Conservation (phyloP, 1,284 basidiomycete species). For the Cutaneotrichosporon spelunceum region DNA sequence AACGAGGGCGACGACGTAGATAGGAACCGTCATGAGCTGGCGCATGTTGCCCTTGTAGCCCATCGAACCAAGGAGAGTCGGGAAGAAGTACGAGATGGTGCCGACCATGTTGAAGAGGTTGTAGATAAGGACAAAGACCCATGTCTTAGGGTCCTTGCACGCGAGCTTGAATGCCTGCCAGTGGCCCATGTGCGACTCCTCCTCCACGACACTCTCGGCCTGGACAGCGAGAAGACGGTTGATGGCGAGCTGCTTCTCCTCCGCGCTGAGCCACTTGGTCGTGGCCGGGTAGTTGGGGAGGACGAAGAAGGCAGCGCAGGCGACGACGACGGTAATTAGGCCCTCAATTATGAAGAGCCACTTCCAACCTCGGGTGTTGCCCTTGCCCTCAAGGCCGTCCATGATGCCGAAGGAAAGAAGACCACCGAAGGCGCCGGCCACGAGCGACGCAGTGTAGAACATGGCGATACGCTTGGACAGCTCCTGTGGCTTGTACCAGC, state of each 20-base stretch:
- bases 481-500: conserved; percentile 24
- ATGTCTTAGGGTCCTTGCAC: conserved; percentile 39
- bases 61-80: conserved; percentile 43
- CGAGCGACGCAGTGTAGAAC: conserved; percentile 43
- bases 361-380: conserved; percentile 39
- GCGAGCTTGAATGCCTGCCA: conserved; percentile 31
- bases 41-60: conserved; percentile 44
- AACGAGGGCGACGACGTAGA: conserved; percentile 50
- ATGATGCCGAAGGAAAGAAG: conserved; percentile 45
- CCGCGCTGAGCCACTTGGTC: conserved; percentile 35
- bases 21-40: conserved; percentile 53
- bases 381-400: conserved; percentile 34
- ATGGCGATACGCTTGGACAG: conserved; percentile 36
- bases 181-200: conserved; percentile 29
- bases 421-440: conserved; percentile 46
- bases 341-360: conserved; percentile 51
- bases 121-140: conserved; percentile 36
- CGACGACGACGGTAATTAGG: conserved; percentile 38
- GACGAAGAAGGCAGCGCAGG: conserved; percentile 42
- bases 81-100: conserved; percentile 53
- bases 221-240: conserved; percentile 28
- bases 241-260: conserved; percentile 25
- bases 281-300: conserved; percentile 43
- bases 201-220: conserved; percentile 19
- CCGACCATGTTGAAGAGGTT: conserved; percentile 44